Percentiles rank a stretch among this genome's conserved stretches.
These are phyloP conservation scores for Ustilago tritici DNA, from an alignment of 1,284 basidiomycete species.

Conservation along the genomic window DNA sequence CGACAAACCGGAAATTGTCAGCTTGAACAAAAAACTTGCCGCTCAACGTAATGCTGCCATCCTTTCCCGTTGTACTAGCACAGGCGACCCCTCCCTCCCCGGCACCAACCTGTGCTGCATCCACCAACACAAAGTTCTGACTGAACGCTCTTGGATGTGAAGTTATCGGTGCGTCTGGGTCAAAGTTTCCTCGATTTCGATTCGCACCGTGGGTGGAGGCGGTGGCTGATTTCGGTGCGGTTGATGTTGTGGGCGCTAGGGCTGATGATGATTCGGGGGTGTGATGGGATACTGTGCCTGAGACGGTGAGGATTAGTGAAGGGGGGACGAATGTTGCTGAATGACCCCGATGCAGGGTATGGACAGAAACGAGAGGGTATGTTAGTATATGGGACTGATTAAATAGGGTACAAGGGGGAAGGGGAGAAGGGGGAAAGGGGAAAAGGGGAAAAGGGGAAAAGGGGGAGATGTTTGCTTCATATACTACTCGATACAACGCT, in stretches of 20 bases:
- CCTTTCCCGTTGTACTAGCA: slow-evolving; percentile 29
- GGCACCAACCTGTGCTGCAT: slow-evolving; percentile 18
- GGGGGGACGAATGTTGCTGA: slow-evolving; percentile 50
- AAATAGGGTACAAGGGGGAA: not conserved
- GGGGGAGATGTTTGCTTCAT: slow-evolving; percentile 51
- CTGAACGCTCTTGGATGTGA: slow-evolving; percentile 58
- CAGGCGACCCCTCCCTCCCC: slow-evolving; percentile 36
- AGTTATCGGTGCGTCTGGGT: slow-evolving; percentile 58
- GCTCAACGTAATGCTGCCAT: slow-evolving; percentile 33
- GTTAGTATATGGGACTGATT: not conserved
- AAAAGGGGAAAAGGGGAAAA: not conserved
- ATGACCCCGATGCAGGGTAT: not conserved
- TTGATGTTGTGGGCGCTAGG: slow-evolving; percentile 28
- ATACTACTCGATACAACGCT: slow-evolving; percentile 60
- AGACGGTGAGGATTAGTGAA: slow-evolving; percentile 58
- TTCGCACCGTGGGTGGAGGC: slow-evolving; percentile 44
- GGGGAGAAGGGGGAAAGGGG: slow-evolving; percentile 1
- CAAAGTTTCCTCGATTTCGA: slow-evolving; percentile 39
- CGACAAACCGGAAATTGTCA: slow-evolving; percentile 63
- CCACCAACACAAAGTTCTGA: slow-evolving; percentile 64
- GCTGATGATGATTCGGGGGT: slow-evolving; percentile 61
- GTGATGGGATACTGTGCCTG: slow-evolving; percentile 65
- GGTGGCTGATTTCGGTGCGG: slow-evolving; percentile 57
- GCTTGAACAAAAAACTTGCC: slow-evolving; percentile 63
- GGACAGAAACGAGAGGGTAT: slow-evolving; percentile 7